Base-by-base conservation (phyloP, 202 grass and related monocot genomes). In the Schoenoplectus tabernaemontani region DNA sequence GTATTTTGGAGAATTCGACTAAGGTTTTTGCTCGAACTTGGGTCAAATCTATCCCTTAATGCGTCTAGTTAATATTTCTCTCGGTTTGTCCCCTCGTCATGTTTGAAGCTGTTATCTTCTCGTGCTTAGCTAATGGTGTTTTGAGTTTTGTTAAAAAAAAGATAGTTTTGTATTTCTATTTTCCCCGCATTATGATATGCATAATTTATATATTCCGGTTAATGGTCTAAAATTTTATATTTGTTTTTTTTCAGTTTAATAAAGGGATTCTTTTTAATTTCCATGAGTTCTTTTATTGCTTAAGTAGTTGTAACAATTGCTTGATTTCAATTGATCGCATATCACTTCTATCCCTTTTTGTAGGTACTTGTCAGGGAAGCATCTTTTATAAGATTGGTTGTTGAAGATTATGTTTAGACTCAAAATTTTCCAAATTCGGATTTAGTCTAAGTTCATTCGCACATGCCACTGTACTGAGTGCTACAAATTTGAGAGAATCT, bases 361-460 rank as follows among this genome's bases (percentile, higher is more conserved):
- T 80, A 80, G 78, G 60, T 66, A 44, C 78, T 65, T 80, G 78
- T 64, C 19, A 24, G 43, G 42, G 78, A 80, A 80, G 78, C 58
- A 2, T 80, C 78, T 65, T 80, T 23, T 65, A 65, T 48, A 53
- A 51, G 24, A 66, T 80, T 66, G 58, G 78, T 66, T 17, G 59
- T 80, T 51, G 37, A 32, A 80, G 42, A 13, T 60, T 78, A 54
- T 76, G n/a, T 76, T 53, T 59, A 17, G 57, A 61, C 9, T 78
- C 39, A 28, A 50, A 65, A 64, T 61, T 80, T 28, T 28, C 43
- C 77, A 50, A 65, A 63, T 47, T 78, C 28, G 28, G 28, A 28
- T 28, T 28, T 28, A 28, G 28, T 28, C 28, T 28, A 28, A 28
- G 28, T 28, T 28, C 28, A 28, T 28, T 28, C 28, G 28, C 28